Conservation (phyloP, 345 rosid species). For the Melaleuca quinquenervia region DNA sequence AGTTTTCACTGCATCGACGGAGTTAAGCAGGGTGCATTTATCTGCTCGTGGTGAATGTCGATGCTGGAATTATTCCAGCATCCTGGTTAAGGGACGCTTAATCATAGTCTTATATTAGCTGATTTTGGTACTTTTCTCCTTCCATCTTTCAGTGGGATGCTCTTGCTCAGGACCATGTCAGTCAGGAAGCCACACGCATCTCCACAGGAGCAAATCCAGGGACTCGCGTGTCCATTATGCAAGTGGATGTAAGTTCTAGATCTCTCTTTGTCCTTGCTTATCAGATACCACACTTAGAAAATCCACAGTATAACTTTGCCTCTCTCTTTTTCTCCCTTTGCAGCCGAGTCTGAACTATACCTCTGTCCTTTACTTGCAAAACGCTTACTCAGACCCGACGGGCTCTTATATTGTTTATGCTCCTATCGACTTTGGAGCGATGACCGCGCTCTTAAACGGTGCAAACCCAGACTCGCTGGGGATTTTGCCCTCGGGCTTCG, state of each 20-base stretch:
- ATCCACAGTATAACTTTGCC: not conserved
- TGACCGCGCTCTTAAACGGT: constrained; percentile 15
- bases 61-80: too few relatives aligned
- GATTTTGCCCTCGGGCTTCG: constrained; percentile 34
- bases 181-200: not conserved
- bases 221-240: not conserved
- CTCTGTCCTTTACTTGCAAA: constrained; percentile 24
- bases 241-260: not conserved
- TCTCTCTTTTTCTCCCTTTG: not conserved
- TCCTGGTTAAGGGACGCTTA: too few relatives aligned
- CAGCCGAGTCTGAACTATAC: constrained; percentile 5
- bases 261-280: not conserved
- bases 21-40: too few relatives aligned
- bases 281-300: not conserved
- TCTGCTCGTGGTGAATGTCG: too few relatives aligned
- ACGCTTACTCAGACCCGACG: constrained; percentile 11
- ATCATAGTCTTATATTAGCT: too few relatives aligned
- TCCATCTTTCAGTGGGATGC: not conserved
- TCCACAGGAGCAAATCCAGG: not conserved
- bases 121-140: not conserved
- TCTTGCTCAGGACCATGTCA: not conserved
- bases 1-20: too few relatives aligned
- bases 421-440: constrained; percentile 12
- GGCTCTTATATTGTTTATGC: constrained; percentile 26
- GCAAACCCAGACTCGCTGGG: constrained; percentile 8